phyloP scores from a whole-genome alignment of 1,284 basidiomycete species.

The Trichosporon sp. region DNA sequence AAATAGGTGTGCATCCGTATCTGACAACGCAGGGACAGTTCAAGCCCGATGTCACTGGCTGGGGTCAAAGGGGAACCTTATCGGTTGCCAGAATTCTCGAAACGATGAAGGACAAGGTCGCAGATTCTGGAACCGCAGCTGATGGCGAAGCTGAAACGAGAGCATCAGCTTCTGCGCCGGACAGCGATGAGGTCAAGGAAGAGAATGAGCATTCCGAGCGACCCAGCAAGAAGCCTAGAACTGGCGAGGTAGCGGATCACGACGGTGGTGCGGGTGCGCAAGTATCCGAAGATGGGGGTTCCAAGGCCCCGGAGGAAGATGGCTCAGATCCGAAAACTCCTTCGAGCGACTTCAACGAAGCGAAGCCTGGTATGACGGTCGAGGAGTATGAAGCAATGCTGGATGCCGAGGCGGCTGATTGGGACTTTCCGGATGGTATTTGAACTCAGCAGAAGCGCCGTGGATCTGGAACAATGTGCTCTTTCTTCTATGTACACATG shows the following conservation, averaged over 20 bases:
- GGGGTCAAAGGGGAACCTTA: slow-evolving; percentile 44
- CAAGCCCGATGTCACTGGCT: slow-evolving; percentile 46
- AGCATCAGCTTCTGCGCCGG: background rate
- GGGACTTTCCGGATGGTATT: slow-evolving; percentile 26
- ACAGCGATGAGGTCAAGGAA: background rate
- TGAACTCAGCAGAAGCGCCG: background rate
- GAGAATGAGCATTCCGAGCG: background rate
- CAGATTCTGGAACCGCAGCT: background rate
- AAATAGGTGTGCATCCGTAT: background rate
- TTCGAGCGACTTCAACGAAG: too few relatives aligned
- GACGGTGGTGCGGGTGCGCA: too few relatives aligned
- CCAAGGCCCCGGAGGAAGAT: too few relatives aligned
- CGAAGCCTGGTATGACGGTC: slow-evolving; percentile 21
- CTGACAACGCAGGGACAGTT: slow-evolving; percentile 35
- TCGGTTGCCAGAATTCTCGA: slow-evolving; percentile 41
- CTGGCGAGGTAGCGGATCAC: background rate
- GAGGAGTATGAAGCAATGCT: slow-evolving; percentile 43
- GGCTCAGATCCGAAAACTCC: too few relatives aligned
- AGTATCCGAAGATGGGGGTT: too few relatives aligned
- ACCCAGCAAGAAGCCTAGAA: background rate
- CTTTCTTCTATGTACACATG: background rate
- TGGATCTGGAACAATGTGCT: background rate
- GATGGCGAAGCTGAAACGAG: background rate
- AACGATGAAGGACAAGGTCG: slow-evolving; percentile 23
- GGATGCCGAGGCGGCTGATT: slow-evolving; percentile 24